Percentiles rank a stretch among this genome's conserved stretches.
phyloP scores from a whole-genome alignment of 768 basidiomycete species.

The Lentinula sp. region DNA sequence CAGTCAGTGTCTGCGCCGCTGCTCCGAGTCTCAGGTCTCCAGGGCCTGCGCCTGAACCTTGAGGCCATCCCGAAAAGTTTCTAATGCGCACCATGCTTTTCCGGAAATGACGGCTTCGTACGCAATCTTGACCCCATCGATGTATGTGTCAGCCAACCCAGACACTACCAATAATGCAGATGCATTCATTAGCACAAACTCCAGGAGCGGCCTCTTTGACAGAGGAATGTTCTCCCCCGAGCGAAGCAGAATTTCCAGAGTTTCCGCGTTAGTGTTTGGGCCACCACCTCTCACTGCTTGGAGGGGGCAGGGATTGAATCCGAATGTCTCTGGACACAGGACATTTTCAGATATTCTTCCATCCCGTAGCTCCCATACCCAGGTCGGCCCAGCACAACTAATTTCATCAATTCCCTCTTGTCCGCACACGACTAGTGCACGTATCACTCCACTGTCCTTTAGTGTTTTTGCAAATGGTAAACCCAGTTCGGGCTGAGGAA shows the following conservation, averaged over 20 bases:
- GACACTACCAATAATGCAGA: conserved; percentile 84
- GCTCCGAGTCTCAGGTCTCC: no score
- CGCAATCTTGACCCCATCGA: conserved; percentile 68
- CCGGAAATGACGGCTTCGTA: conserved; percentile 53
- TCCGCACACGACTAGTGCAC: conserved; percentile 92
- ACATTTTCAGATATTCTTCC: conserved; percentile 57
- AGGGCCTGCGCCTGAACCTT: no score
- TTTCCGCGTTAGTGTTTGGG: conserved; percentile 78
- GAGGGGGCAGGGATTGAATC: conserved; percentile 66
- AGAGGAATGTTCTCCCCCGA: conserved; percentile 52
- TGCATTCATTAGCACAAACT: conserved; percentile 90
- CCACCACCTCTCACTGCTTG: conserved; percentile 62
- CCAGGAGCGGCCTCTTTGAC: conserved; percentile 55
- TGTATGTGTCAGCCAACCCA: conserved; percentile 63
- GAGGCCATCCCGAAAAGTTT: conserved; percentile 26
- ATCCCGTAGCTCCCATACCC: conserved; percentile 74
- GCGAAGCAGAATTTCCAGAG: conserved; percentile 59
- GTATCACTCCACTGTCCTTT: conserved; percentile 64
- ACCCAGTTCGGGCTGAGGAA: conserved; percentile 79
- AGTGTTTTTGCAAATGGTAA: conserved; percentile 74
- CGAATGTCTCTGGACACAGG: conserved; percentile 73
- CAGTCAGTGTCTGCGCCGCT: no score
- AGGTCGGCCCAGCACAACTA: conserved; percentile 86
- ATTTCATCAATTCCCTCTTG: conserved; percentile 92
- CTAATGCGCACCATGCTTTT: conserved; percentile 52